Conservation (phyloP, 1,284 basidiomycete genomes). For the Jaminaea rosea region DNA sequence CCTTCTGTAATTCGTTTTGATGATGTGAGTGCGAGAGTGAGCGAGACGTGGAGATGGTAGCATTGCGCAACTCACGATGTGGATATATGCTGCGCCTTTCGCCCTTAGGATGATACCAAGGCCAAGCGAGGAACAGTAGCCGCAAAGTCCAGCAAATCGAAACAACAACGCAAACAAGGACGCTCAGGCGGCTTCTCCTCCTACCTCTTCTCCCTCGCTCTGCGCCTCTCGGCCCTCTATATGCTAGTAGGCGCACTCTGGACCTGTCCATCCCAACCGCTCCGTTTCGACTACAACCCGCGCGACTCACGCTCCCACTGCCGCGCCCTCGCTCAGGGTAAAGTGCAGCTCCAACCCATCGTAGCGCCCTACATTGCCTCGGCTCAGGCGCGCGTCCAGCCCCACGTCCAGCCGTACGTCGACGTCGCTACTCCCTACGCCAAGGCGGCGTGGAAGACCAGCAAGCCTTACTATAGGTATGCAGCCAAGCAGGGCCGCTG, state of each 20-base stretch:
- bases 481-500: conserved; percentile 20
- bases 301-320: conserved; percentile 33
- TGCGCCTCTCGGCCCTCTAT: conserved; percentile 14
- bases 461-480: conserved; percentile 21
- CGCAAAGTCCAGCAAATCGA: no score
- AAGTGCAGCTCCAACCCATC: conserved; percentile 28
- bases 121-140: no score
- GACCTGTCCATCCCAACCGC: conserved; percentile 34
- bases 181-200: conserved; percentile 13
- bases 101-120: no score
- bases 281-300: conserved; percentile 31
- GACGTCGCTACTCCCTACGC: conserved; percentile 19
- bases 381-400: conserved; percentile 21
- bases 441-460: conserved; percentile 17
- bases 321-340: conserved; percentile 30
- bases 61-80: no score
- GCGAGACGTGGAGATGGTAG: no score
- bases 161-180: neutral
- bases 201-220: conserved; percentile 14
- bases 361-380: conserved; percentile 19
- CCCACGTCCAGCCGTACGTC: conserved; percentile 35
- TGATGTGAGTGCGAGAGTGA: no score
- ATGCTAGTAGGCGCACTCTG: conserved; percentile 18
- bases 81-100: no score
- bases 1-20: no score